Conservation (phyloP, 495 filamentous ascomycete genomes). For the Tetracladium setigerum region DNA sequence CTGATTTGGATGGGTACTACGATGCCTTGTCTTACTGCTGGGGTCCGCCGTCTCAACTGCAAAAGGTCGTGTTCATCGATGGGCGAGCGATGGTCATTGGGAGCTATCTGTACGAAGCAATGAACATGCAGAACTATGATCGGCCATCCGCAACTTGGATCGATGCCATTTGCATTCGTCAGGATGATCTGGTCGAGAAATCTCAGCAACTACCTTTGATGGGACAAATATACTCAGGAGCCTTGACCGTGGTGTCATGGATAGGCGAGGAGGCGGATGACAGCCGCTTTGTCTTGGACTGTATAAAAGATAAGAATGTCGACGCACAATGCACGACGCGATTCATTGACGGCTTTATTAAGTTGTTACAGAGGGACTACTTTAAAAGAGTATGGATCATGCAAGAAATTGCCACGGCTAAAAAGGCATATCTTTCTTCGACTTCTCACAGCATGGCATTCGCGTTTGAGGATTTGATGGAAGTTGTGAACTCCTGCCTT, state of each 20-base stretch:
- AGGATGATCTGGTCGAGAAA: slow-evolving; percentile 8
- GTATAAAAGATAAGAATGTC: no score
- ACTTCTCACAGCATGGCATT: no score
- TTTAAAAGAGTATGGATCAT: neutral
- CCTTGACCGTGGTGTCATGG: neutral
- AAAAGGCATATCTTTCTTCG: neutral
- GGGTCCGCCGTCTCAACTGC: no score
- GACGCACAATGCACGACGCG: no score
- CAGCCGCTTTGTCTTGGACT: neutral
- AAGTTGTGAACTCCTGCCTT: no score
- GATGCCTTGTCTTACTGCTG: no score
- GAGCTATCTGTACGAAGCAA: no score
- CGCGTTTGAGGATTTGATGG: no score
- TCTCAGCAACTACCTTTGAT: slow-evolving; percentile 11
- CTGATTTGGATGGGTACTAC: no score
- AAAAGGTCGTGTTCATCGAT: no score
- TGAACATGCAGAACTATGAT: neutral
- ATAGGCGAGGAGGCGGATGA: slow-evolving; percentile 4
- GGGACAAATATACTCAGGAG: slow-evolving; percentile 4
- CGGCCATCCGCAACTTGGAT: no score
- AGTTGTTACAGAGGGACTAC: neutral
- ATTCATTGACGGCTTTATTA: neutral
- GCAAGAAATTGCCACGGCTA: neutral
- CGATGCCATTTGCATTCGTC: slow-evolving; percentile 13
- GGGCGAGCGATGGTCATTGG: no score